Conservation (phyloP, 1,139 yeast genomes). For the Candida frijolesensis region DNA sequence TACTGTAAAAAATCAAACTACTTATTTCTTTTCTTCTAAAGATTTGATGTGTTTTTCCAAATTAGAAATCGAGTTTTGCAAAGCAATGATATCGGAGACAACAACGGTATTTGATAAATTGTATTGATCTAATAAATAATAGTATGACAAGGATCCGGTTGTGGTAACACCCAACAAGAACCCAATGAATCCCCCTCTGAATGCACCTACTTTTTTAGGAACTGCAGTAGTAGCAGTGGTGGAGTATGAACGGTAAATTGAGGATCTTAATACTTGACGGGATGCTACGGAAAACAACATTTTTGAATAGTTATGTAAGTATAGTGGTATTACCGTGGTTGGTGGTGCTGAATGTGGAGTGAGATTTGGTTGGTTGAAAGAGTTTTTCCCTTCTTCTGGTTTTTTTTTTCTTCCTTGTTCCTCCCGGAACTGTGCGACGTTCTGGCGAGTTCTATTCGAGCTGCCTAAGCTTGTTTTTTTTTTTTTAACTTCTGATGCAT, state of each 20-base stretch:
- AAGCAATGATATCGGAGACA: constrained; percentile 70
- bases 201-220: constrained; percentile 53
- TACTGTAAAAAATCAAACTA: background rate
- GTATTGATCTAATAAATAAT: constrained; percentile 77
- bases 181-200: constrained; percentile 73
- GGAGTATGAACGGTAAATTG: constrained; percentile 40
- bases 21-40: constrained; percentile 47
- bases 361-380: no score
- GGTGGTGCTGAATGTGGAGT: no score
- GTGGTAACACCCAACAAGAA: constrained; percentile 74
- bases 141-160: constrained; percentile 78
- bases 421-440: no score
- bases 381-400: no score
- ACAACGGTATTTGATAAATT: constrained; percentile 71
- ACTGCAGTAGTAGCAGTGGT: constrained; percentile 25
- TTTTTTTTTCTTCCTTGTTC: no score
- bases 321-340: no score
- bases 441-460: no score
- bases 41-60: constrained; percentile 67
- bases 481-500: no score
- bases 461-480: no score
- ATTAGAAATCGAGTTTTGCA: constrained; percentile 66
- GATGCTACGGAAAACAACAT: constrained; percentile 11
- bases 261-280: constrained; percentile 24
- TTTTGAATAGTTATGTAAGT: background rate